Conservation (phyloP, 495 filamentous ascomycete genomes). For the Hypoxylon rickii region DNA sequence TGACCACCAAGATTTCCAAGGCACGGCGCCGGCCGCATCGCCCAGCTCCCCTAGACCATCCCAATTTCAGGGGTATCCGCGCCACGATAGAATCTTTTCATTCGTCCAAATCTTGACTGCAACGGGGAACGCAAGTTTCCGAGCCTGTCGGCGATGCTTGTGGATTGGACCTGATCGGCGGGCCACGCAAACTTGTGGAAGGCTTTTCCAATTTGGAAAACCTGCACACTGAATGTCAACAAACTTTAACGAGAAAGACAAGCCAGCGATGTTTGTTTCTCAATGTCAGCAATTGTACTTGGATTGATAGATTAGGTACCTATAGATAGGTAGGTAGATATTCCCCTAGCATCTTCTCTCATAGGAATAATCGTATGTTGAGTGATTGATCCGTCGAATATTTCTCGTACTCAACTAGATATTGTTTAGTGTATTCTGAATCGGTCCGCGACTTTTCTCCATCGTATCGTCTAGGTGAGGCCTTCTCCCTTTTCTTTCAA, state of each 20-base stretch:
- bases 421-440: conserved; percentile 6
- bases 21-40: conserved; percentile 25
- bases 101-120: conserved; percentile 1
- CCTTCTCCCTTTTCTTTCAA: conserved; percentile 3
- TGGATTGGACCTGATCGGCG: no score
- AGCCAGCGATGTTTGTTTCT: conserved; percentile 1
- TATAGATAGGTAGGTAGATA: no score
- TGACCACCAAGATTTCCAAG: background rate
- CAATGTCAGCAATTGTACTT: background rate
- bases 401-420: conserved; percentile 3
- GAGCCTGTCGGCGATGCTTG: no score
- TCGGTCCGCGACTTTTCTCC: conserved; percentile 16
- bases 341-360: background rate
- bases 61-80: conserved; percentile 1
- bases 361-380: conserved; percentile 25
- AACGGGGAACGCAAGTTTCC: background rate
- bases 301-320: no score
- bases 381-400: conserved; percentile 2
- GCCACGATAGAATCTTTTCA: conserved; percentile 8
- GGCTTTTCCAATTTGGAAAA: background rate
- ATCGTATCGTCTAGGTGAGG: background rate
- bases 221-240: conserved; percentile 1
- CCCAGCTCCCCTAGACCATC: conserved; percentile 2
- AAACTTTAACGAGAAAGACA: conserved; percentile 3
- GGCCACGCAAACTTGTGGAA: background rate